Base-by-base conservation (phyloP, 225 moss, liverwort and hornwort species). In the Neckera pumila region DNA sequence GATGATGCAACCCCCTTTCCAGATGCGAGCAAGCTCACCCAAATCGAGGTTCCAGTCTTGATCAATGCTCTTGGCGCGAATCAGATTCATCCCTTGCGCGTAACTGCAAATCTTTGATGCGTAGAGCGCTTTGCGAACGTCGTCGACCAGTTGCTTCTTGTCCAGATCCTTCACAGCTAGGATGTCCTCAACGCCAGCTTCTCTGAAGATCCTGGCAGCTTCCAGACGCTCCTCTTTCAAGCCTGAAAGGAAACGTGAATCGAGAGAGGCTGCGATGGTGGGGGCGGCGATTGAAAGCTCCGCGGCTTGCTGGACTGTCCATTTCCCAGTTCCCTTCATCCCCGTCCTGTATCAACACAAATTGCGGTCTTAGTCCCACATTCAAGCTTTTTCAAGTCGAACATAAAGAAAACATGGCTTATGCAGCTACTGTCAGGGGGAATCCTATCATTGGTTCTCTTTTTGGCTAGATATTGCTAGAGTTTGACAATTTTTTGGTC, bases 1-100 rank as follows among this genome's bases (percentile, higher is more conserved):
- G 57, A 97, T 97, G 86, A 97, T 97, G 92, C 97, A 97, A 4
- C 97, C 97, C 4, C 97, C 97, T 79, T 97, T 97, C 97, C 97
- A 97, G 78, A 97, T 97, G 85, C 97, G 91, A 10, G 97, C 96
- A 16, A 97, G 96, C 87, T 97, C 97, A 34, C 97, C 97, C 58
- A 97, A 89, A 69, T 97, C 79, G 63, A 97, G 89, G 66, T 95
- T 82, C 97, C 97, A 97, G 17, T 90, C 91, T 84, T 95, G 93
- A 82, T 97, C 97, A 8, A 97, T 90, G 79, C 97, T 97, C 92
- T 97, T 97, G 56, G 96, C 95, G 23, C 96, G 96, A 82, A 97
- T 97, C 18, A 97, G 89, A 82, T 97, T 97, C 97, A 97, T 97
- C 21, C 97, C 97, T 85, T 97, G 97, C 23, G 97, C 97, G 78